Percentiles rank a stretch among this genome's conserved stretches.
Conservation (phyloP, 371 early-diverging fungal genomes). For the Haplosporangium sp. region DNA sequence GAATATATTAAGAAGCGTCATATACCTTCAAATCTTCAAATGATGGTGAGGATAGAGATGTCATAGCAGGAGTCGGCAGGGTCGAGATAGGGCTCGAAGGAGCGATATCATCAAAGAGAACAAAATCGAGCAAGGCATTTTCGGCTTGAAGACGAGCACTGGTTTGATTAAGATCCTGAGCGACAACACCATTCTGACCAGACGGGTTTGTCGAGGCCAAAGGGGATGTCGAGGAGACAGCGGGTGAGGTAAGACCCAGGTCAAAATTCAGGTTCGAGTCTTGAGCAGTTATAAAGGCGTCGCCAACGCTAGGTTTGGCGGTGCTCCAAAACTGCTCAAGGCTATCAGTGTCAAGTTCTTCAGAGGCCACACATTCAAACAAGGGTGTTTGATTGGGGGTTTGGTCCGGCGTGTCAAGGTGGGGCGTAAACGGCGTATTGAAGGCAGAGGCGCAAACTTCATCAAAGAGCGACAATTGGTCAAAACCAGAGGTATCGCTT, state of each 20-base stretch:
- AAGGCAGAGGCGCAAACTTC: constrained; percentile 49
- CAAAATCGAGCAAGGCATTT: constrained; percentile 56
- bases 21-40: constrained; percentile 34
- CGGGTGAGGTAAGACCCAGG: constrained; percentile 17
- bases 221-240: background rate
- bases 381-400: constrained; percentile 45
- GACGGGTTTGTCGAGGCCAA: constrained; percentile 21
- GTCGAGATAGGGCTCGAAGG: constrained; percentile 51
- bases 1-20: background rate
- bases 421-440: constrained; percentile 43
- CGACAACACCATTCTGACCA: constrained; percentile 10
- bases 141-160: constrained; percentile 55
- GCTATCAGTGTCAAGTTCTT: constrained; percentile 30
- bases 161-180: constrained; percentile 15
- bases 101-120: constrained; percentile 56
- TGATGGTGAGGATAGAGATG: constrained; percentile 31
- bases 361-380: constrained; percentile 55
- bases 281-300: constrained; percentile 5
- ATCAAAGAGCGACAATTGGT: constrained; percentile 52
- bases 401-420: constrained; percentile 57
- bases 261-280: constrained; percentile 12
- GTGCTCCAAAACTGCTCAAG: constrained; percentile 38
- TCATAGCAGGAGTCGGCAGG: constrained; percentile 31
- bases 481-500: constrained; percentile 42
- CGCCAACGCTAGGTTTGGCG: background rate